Conservation (phyloP, 345 rosid species). For the Gossypium longicalyx region DNA sequence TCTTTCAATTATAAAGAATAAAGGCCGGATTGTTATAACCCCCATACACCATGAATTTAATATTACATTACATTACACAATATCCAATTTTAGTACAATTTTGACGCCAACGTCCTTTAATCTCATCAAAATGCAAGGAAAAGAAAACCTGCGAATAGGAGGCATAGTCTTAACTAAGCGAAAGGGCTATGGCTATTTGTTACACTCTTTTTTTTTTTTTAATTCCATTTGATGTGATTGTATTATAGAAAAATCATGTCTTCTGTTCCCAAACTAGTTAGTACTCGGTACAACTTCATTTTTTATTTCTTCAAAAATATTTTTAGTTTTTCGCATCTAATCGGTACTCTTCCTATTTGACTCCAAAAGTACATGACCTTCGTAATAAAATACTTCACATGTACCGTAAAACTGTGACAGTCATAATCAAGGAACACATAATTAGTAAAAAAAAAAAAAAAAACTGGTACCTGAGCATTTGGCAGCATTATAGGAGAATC, state of each 20-base stretch:
- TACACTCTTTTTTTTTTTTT: not conserved
- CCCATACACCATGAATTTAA: not conserved
- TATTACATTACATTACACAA: not conserved
- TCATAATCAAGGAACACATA: not conserved
- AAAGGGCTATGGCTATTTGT: not conserved
- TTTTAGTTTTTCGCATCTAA: no score
- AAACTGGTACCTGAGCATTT: slow-evolving; percentile 36
- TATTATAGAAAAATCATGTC: no score
- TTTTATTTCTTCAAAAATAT: not conserved
- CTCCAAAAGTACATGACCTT: not conserved
- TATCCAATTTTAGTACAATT: not conserved
- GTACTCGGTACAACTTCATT: no score
- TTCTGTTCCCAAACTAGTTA: no score
- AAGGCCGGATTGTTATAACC: not conserved
- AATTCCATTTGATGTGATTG: no score
- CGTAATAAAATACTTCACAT: not conserved
- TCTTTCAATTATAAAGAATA: not conserved
- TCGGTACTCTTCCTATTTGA: no score
- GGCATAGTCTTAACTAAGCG: not conserved
- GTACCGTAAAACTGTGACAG: not conserved
- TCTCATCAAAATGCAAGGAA: not conserved
- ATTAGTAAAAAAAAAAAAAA: not conserved
- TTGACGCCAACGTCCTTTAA: not conserved
- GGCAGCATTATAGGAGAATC: slow-evolving; percentile 53
- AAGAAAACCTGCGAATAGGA: not conserved